Percentiles rank a stretch among this genome's conserved stretches.
phyloP scores from a whole-genome alignment of 73 alveolate species.

The Halteria grandinella region DNA sequence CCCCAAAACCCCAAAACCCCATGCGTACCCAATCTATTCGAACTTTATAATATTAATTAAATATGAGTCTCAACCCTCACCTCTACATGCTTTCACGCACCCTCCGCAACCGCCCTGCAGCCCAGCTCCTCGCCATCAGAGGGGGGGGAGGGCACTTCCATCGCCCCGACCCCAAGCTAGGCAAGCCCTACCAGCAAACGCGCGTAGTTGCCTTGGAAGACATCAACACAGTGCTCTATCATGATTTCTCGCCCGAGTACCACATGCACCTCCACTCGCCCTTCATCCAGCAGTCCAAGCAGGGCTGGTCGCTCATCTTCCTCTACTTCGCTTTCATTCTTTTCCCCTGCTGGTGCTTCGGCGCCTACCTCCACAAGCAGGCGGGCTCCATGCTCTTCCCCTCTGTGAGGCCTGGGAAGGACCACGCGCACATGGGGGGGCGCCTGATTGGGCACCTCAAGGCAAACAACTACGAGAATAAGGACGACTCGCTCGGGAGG shows the following conservation, averaged over 20 bases:
- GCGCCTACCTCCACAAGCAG: background rate
- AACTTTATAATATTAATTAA: too few species aligned
- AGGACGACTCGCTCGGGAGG: slow-evolving; percentile 45
- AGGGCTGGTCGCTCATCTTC: slow-evolving; percentile 36
- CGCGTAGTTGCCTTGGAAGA: slow-evolving; percentile 31
- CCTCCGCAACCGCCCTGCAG: background rate
- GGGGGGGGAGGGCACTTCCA: slow-evolving; percentile 65
- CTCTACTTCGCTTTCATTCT: slow-evolving; percentile 9
- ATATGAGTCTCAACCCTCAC: slow-evolving; percentile 47
- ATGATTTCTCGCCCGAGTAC: slow-evolving; percentile 51
- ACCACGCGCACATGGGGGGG: slow-evolving; percentile 37
- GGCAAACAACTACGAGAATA: slow-evolving; percentile 38
- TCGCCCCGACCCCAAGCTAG: slow-evolving; percentile 41
- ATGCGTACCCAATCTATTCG: background rate
- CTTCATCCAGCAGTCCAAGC: slow-evolving; percentile 4
- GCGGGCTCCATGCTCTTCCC: slow-evolving; percentile 1
- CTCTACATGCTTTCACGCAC: slow-evolving; percentile 28
- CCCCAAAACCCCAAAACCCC: slow-evolving; percentile 40
- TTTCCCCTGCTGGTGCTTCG: slow-evolving; percentile 33
- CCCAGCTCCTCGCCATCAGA: background rate
- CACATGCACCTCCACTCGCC: slow-evolving; percentile 49
- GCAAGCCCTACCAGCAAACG: slow-evolving; percentile 32
- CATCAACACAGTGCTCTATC: slow-evolving; percentile 37
- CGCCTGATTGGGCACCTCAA: slow-evolving; percentile 7
- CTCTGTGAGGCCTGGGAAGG: slow-evolving; percentile 52